Percentiles rank a stretch among this genome's conserved stretches.
phyloP scores from a whole-genome alignment of 2,329 filamentous ascomycete species.

The Camillea tinctor region DNA sequence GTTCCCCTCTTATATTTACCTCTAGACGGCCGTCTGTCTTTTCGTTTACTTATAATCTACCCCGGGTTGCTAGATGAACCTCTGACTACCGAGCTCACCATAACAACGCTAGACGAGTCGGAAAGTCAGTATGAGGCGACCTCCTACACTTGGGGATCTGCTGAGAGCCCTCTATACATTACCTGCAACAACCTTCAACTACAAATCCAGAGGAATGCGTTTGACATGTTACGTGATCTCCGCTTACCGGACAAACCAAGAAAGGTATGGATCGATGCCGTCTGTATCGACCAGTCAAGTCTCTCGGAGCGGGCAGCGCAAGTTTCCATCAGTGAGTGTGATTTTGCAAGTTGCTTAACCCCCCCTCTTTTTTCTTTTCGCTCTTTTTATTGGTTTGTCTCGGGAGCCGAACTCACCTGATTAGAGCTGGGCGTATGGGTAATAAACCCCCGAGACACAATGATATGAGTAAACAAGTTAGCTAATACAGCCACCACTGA shows the following conservation, averaged over 20 bases:
- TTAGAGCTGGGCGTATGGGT: too few species aligned
- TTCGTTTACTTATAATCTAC: constrained; percentile 20
- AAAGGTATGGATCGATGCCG: constrained; percentile 24
- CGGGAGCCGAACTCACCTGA: too few species aligned
- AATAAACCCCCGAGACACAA: too few species aligned
- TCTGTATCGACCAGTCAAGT: constrained; percentile 24
- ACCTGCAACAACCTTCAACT: constrained; percentile 13
- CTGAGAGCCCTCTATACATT: constrained; percentile 17
- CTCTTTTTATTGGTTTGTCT: too few species aligned
- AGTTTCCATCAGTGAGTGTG: constrained; percentile 21
- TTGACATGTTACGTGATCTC: constrained; percentile 22
- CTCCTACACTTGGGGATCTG: constrained; percentile 26
- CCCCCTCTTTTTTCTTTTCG: too few species aligned
- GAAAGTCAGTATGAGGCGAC: constrained; percentile 20
- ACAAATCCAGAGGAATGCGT: constrained; percentile 23
- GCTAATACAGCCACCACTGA: too few species aligned
- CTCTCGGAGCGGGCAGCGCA: constrained; percentile 22
- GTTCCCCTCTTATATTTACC: constrained; percentile 36
- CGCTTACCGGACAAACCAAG: constrained; percentile 13
- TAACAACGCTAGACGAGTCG: constrained; percentile 18
- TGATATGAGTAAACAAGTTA: too few species aligned
- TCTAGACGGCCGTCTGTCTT: constrained; percentile 12
- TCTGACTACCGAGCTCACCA: constrained; percentile 18
- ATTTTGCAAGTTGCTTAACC: too few species aligned
- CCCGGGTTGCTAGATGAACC: constrained; percentile 11